Base-by-base conservation (phyloP, 148 eudicot species). In the Rhododendron henanense region DNA sequence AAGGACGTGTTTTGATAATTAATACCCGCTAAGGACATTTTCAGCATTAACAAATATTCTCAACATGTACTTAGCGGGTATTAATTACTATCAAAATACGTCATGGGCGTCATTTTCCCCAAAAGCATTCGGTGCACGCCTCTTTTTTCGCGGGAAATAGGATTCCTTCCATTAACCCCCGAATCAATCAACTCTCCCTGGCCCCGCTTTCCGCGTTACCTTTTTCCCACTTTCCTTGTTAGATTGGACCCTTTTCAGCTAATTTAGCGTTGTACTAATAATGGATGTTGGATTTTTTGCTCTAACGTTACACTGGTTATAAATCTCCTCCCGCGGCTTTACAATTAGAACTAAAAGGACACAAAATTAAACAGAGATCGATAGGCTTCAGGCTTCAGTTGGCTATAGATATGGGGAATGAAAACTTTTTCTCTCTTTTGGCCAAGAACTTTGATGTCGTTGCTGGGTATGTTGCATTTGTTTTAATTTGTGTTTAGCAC, bases 371-470 rank as follows among this genome's bases (percentile, higher is more conserved):
- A 47, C 48, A 78, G 57, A 78, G 18, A 21, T 31, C 31, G 2
- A n/a, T 4, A 15, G 5, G 5, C 1, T 37, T 14, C 79, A 37
- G 6, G 13, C 53, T 39, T 6, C 79, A 37, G 19, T 6, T 77
- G 25, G 48, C 8, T 9, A 21, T 23, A 23, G 81, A 3, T 11
- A 44, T 41, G 50, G 53, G 53, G 47, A 47, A 51, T 79, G 82
- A 25, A 14, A 79, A 48, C 53, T 6, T 48, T 8, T 33, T 81
- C 67, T 25, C 65, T 81, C 45, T 53, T 67, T 14, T 81, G 69
- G 83, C 90, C 83, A 90, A 90, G 86, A 90, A 90, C 53, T 87
- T 90, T 85, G 90, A 88, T 87, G 92, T 90, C 48, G 65, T 90
- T 87, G 90, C 89, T 11, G 84, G 89, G 92, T 88, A 81, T 37